Evolutionary conservation across 2,329 filamentous ascomycete species (phyloP).

Genomic region (Teratosphaeria pseudoeucalypti): DNA sequence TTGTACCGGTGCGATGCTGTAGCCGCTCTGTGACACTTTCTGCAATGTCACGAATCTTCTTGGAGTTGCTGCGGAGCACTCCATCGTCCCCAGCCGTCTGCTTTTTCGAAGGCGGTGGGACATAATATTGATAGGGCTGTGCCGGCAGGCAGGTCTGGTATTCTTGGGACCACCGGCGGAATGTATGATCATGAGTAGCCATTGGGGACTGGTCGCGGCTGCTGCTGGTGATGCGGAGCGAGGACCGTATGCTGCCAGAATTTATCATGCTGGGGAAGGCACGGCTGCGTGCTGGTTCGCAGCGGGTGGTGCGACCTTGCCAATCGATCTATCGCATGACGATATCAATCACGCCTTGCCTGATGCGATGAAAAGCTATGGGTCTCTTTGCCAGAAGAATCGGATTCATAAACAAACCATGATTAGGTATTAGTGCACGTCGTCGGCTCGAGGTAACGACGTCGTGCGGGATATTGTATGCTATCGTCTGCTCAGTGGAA

Average conservation of each 20-base stretch:
- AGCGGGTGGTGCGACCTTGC: not conserved
- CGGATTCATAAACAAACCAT: not conserved
- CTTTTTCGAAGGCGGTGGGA: slow-evolving; percentile 11
- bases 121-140: slow-evolving; percentile 22
- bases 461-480: not conserved
- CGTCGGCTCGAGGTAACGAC: not conserved
- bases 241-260: not conserved
- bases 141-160: not conserved
- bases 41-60: slow-evolving; percentile 7
- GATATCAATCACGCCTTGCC: not conserved
- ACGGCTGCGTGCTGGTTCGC: not conserved
- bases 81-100: not conserved
- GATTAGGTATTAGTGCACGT: not conserved
- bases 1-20: not conserved
- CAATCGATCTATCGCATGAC: not conserved
- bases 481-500: not conserved
- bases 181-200: no score
- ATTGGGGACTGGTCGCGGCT: not conserved
- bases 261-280: no score
- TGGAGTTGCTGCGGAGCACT: slow-evolving; percentile 6
- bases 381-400: no score
- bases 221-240: not conserved
- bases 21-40: slow-evolving; percentile 3
- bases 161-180: not conserved
- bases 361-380: not conserved